These are phyloP conservation scores for Forsythia viridissima DNA, from an alignment of 257 asterid genomes.

Conservation along the genomic window DNA sequence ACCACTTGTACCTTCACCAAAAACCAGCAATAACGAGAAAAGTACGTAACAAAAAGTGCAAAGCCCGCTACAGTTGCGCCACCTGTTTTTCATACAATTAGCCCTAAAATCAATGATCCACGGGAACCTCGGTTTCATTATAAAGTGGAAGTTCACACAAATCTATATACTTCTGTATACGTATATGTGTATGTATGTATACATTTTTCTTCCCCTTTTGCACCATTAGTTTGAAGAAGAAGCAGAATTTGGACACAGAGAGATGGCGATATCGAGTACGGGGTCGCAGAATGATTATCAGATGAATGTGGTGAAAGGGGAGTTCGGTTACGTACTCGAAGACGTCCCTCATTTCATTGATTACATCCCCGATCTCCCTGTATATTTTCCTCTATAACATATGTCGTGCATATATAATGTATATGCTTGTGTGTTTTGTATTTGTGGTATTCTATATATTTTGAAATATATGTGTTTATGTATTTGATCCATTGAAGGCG, in stretches of 20 bases:
- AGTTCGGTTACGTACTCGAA: constrained; percentile 76
- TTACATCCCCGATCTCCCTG: constrained; percentile 77
- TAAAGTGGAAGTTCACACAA: constrained; percentile 2
- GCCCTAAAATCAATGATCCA: constrained; percentile 21
- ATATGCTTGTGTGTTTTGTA: not conserved
- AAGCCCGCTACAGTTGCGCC: constrained; percentile 25
- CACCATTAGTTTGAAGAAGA: constrained; percentile 6
- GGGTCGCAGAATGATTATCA: constrained; percentile 37
- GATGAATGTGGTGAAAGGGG: constrained; percentile 70
- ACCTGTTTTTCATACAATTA: constrained; percentile 25
- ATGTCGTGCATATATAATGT: not conserved
- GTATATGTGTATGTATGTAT: not conserved
- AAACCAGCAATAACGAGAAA: not conserved
- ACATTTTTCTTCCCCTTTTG: constrained; percentile 3
- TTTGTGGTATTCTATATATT: not conserved
- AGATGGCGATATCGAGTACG: constrained; percentile 19
- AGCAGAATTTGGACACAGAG: constrained; percentile 10
- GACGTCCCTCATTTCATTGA: constrained; percentile 92
- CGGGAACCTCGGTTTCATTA: constrained; percentile 16
- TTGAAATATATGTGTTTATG: not conserved
- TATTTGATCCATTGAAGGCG: not conserved
- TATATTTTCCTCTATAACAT: constrained; percentile 27
- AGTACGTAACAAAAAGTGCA: not conserved
- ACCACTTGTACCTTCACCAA: not conserved
- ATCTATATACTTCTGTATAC: not conserved